phyloP scores from a whole-genome alignment of 495 filamentous ascomycete species.

The Neurospora sublineolata region DNA sequence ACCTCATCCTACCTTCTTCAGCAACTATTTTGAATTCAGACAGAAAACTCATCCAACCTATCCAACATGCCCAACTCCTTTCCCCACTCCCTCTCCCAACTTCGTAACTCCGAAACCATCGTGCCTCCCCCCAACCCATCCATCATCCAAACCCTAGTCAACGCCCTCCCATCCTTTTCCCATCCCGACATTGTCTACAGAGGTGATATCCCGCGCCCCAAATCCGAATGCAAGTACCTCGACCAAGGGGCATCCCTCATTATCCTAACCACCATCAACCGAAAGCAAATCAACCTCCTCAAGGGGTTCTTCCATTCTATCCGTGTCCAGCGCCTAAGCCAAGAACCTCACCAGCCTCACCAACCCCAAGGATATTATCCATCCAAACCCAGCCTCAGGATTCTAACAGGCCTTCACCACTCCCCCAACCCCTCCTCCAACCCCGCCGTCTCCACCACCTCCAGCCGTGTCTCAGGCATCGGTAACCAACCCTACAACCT shows the following conservation, averaged over 20 bases:
- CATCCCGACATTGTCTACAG: not conserved
- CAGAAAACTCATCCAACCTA: not conserved
- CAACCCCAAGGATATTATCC: not conserved
- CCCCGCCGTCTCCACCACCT: not conserved
- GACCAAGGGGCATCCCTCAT: not conserved
- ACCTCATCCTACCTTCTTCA: not conserved
- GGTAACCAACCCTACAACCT: conserved; percentile 17
- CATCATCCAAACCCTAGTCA: not conserved
- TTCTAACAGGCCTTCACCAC: not conserved
- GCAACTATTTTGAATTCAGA: no score
- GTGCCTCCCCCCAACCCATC: not conserved
- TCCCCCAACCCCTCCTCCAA: not conserved
- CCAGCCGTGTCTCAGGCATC: conserved; percentile 4
- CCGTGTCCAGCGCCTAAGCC: not conserved
- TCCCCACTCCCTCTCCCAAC: not conserved
- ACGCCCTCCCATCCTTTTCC: not conserved
- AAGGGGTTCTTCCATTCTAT: not conserved
- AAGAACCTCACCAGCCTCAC: not conserved
- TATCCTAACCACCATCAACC: conserved; percentile 11
- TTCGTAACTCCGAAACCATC: not conserved
- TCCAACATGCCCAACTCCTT: not conserved
- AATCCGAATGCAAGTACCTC: not conserved
- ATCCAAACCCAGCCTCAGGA: not conserved
- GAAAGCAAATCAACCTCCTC: conserved; percentile 1
- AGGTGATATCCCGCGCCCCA: not conserved